Evolutionary conservation across 805 yeast genomes (phyloP).

Genomic region (Lachancea meyersii): DNA sequence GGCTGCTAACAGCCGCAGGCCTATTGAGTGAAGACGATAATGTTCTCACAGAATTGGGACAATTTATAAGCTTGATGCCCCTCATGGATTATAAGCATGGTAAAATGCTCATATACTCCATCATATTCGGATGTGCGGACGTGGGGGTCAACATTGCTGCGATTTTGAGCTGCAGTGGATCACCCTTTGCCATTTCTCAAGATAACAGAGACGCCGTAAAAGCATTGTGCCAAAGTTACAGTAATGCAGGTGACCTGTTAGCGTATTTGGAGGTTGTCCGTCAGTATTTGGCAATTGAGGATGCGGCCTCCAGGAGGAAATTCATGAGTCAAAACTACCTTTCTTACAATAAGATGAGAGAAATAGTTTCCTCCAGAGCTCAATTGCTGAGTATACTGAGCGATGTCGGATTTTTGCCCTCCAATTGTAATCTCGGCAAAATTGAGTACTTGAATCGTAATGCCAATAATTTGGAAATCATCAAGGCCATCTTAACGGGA

Average conservation of each 20-base stretch:
- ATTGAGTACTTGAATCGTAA: slow-evolving; percentile 44
- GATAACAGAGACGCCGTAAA: slow-evolving; percentile 65
- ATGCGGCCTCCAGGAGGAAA: slow-evolving; percentile 29
- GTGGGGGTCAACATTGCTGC: slow-evolving; percentile 77
- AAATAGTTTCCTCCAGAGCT: slow-evolving; percentile 59
- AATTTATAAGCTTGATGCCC: slow-evolving; percentile 73
- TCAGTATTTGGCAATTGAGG: slow-evolving; percentile 38
- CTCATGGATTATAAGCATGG: slow-evolving; percentile 79
- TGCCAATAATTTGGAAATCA: slow-evolving; percentile 41
- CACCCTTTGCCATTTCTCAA: slow-evolving; percentile 57
- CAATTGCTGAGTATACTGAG: slow-evolving; percentile 67
- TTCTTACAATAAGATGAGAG: slow-evolving; percentile 60
- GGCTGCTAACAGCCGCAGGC: slow-evolving; percentile 59
- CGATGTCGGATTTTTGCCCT: slow-evolving; percentile 72
- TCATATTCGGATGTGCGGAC: slow-evolving; percentile 77
- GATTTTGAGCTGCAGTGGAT: slow-evolving; percentile 57
- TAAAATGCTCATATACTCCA: slow-evolving; percentile 70
- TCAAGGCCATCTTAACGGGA: slow-evolving; percentile 69
- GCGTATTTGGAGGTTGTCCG: slow-evolving; percentile 57
- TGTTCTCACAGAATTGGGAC: slow-evolving; percentile 68
- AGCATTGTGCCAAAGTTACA: slow-evolving; percentile 29
- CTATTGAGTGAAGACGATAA: slow-evolving; percentile 47
- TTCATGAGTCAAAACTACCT: slow-evolving; percentile 54
- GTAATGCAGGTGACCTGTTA: slow-evolving; percentile 62
- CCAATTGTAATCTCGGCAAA: slow-evolving; percentile 37